Base-by-base conservation (phyloP, 2,329 filamentous ascomycete genomes). In the Venturia asperata region DNA sequence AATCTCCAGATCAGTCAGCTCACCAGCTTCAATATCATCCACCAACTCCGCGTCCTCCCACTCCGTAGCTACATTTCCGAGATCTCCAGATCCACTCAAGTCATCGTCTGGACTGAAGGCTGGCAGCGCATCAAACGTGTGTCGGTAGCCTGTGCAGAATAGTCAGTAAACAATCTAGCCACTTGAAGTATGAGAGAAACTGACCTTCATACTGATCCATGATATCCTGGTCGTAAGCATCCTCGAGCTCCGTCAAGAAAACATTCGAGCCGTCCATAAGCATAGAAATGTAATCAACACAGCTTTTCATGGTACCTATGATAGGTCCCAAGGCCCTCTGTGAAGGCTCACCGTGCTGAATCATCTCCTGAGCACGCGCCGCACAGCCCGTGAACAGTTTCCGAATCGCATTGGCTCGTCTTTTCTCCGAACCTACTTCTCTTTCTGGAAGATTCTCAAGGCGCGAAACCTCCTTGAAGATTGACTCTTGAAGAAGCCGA, bases 141-240 rank as follows among this genome's bases (percentile, higher is more conserved):
- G 27, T n/a, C 30, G 27, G 30, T 58, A 58, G 27, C 30, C 52
- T 58, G 27, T n/a, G 30, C 3, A 27, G 2, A 37, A 19, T 13
- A 21, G 30, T 58, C n/a, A 58, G 52, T 24, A 37, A 10, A 2
- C 30, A n/a, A 11, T 17, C 19, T 19, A n/a, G 30, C 15, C 15
- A n/a, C 3, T 13, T 5, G 47, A 15, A 1, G 6, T 1, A n/a
- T 37, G 13, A 27, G 24, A 19, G 13, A 45, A 61, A 45, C 60
- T 61, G 13, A 61, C 60, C 60, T 4, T 61, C 60, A 34, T 42
- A 61, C n/a, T 61, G 60, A n/a, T 61, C 19, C 5, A 43, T 10
- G 17, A 45, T 7, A 2, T 42, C 60, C 13, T 27, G 15, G 24
- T 61, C 60, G 30, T 21, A 34, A 11, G 17, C 37, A 27, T 61